Conservation (phyloP, 202 grass and related monocot genomes). For the Panicum hallii region DNA sequence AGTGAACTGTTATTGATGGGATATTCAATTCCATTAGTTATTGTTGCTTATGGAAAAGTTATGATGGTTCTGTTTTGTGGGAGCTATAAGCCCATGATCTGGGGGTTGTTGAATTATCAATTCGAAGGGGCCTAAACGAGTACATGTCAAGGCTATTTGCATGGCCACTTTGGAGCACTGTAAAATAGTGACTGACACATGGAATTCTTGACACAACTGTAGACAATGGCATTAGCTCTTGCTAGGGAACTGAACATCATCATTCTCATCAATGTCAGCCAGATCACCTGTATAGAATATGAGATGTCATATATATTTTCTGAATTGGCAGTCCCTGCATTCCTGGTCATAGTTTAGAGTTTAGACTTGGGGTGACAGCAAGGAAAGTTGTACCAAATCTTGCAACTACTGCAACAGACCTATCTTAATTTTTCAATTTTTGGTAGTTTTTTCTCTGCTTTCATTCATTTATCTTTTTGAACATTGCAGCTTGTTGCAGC, state of each 20-base stretch:
- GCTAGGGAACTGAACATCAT: background rate
- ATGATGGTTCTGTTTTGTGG: background rate
- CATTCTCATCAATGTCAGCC: background rate
- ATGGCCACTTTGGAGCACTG: too few species aligned
- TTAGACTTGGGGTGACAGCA: background rate
- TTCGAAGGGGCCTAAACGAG: too few species aligned
- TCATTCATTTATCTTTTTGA: conserved; percentile 44
- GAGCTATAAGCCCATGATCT: too few species aligned
- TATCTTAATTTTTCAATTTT: background rate
- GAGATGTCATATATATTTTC: background rate
- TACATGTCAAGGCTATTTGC: too few species aligned
- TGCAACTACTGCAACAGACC: conserved; percentile 1
- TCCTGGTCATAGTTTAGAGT: background rate
- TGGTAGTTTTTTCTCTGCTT: background rate
- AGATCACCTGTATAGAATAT: conserved; percentile 17
- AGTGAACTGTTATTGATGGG: conserved; percentile 6
- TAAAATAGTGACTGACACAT: too few species aligned
- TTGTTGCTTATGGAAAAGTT: conserved; percentile 10
- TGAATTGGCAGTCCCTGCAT: background rate
- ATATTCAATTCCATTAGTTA: background rate
- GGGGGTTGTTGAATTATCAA: too few species aligned
- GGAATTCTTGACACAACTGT: too few species aligned
- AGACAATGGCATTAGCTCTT: background rate
- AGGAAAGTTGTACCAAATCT: conserved; percentile 17
- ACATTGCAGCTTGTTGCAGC: conserved; percentile 83